Evolutionary conservation across 2,329 filamentous ascomycete species (phyloP).

Genomic region (Colletotrichum sp.): DNA sequence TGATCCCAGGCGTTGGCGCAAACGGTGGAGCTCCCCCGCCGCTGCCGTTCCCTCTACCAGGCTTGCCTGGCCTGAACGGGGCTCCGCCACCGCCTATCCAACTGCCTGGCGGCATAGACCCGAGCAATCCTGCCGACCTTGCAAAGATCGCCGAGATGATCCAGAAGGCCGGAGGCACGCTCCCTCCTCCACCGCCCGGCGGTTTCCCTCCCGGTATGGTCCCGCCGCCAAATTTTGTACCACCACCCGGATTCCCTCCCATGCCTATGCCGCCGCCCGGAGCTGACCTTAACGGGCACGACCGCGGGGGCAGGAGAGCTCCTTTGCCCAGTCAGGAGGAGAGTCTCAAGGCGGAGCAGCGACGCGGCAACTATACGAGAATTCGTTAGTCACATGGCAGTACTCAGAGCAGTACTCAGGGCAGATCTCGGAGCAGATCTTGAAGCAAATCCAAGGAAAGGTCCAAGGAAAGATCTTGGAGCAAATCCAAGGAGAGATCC

Average conservation of each 20-base stretch:
- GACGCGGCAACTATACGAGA: constrained; percentile 64
- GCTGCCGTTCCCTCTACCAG: constrained; percentile 60
- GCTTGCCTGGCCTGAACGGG: constrained; percentile 52
- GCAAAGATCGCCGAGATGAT: constrained; percentile 68
- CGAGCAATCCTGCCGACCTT: constrained; percentile 64
- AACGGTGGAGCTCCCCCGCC: constrained; percentile 44
- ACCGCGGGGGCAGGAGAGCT: constrained; percentile 55
- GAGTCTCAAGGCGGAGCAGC: constrained; percentile 79
- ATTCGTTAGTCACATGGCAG: constrained; percentile 24
- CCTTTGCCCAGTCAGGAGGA: constrained; percentile 86
- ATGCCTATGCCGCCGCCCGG: constrained; percentile 34
- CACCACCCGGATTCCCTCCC: constrained; percentile 48
- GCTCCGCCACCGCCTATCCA: constrained; percentile 47
- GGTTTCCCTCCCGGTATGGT: constrained; percentile 52
- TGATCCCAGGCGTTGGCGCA: constrained; percentile 56
- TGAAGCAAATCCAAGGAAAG: neutral
- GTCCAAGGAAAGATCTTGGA: neutral
- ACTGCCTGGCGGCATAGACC: constrained; percentile 59
- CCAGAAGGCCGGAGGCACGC: constrained; percentile 67
- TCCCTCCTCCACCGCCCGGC: constrained; percentile 52
- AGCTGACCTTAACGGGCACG: constrained; percentile 27
- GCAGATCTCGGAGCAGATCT: neutral
- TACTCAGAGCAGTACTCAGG: neutral
- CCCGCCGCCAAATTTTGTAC: constrained; percentile 47
- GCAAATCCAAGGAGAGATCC: no score